These are phyloP conservation scores for Penicillium sp. DNA, from an alignment of 2,329 filamentous ascomycete species.

Conservation along the genomic window DNA sequence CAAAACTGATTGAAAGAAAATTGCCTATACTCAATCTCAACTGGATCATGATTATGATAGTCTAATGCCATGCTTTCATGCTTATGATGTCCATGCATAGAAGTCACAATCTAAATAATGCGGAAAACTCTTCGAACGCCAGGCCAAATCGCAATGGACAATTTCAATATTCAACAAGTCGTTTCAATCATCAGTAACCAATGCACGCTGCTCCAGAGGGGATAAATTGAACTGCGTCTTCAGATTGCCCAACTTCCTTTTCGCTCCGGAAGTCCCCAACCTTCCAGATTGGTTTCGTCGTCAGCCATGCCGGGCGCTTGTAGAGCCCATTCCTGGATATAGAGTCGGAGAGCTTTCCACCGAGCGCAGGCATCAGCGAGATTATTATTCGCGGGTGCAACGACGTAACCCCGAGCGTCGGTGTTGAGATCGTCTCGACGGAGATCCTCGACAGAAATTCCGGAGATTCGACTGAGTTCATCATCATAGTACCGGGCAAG, in stretches of 20 bases:
- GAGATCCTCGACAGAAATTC: slow-evolving; percentile 69
- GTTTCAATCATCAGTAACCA: not conserved
- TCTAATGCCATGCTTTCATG: not conserved
- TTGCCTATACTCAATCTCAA: not conserved
- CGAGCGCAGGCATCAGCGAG: slow-evolving; percentile 61
- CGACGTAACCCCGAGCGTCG: slow-evolving; percentile 73
- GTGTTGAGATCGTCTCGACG: slow-evolving; percentile 68
- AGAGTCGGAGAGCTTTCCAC: slow-evolving; percentile 81
- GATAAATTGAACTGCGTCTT: slow-evolving; percentile 1
- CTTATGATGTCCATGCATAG: not conserved
- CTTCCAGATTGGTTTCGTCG: slow-evolving; percentile 55
- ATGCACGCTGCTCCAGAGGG: not conserved
- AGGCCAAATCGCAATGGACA: not conserved
- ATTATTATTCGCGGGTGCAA: slow-evolving; percentile 53
- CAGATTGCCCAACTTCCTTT: slow-evolving; percentile 72
- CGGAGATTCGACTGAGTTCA: slow-evolving; percentile 80
- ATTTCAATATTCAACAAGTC: not conserved
- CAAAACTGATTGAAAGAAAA: not conserved
- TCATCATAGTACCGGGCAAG: slow-evolving; percentile 80
- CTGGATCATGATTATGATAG: not conserved
- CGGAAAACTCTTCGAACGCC: not conserved
- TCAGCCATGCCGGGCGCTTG: slow-evolving; percentile 75
- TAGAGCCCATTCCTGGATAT: slow-evolving; percentile 86
- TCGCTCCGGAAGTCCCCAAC: slow-evolving; percentile 64
- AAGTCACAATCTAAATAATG: not conserved